Percentiles rank a stretch among this genome's conserved stretches.
These are phyloP conservation scores for Teunomyces pallodes DNA, from an alignment of 805 yeast genomes.

Conservation along the genomic window DNA sequence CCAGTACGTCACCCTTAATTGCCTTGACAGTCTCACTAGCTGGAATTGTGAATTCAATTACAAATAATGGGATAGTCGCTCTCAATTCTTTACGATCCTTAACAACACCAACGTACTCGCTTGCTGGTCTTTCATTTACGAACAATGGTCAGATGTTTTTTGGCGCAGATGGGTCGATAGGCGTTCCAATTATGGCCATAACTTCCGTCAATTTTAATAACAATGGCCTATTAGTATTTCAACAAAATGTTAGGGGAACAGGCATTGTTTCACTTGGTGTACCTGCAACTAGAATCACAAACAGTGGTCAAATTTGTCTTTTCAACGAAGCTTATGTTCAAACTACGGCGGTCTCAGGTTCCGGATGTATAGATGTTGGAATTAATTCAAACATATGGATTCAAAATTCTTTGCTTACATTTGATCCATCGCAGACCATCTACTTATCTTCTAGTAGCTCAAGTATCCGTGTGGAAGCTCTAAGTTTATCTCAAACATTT, in stretches of 20 bases:
- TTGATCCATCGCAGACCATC: constrained; percentile 10
- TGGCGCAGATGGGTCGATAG: constrained; percentile 10
- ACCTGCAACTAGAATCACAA: background rate
- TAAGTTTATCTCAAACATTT: constrained; percentile 16
- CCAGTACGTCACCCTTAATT: constrained; percentile 7
- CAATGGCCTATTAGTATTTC: constrained; percentile 20
- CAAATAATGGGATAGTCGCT: constrained; percentile 17
- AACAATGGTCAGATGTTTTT: constrained; percentile 11
- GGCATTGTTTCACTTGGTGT: constrained; percentile 18
- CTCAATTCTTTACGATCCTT: constrained; percentile 13
- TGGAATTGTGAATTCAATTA: constrained; percentile 13
- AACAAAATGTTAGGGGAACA: constrained; percentile 18
- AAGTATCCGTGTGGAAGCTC: constrained; percentile 15
- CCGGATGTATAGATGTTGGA: constrained; percentile 28
- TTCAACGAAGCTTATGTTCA: constrained; percentile 21
- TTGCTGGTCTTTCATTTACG: constrained; percentile 8
- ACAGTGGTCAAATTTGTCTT: constrained; percentile 18
- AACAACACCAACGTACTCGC: constrained; percentile 8
- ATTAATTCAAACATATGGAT: constrained; percentile 9
- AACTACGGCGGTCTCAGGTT: constrained; percentile 19
- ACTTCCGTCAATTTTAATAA: constrained; percentile 11
- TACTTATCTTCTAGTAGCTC: constrained; percentile 9
- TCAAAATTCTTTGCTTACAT: constrained; percentile 5
- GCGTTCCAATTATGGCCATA: constrained; percentile 11
- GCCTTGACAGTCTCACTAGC: constrained; percentile 9